Evolutionary conservation across 148 eudicot species (phyloP), one percentile per base, ranked within the genome.

Genomic region (Simmondsia chinensis): DNA sequence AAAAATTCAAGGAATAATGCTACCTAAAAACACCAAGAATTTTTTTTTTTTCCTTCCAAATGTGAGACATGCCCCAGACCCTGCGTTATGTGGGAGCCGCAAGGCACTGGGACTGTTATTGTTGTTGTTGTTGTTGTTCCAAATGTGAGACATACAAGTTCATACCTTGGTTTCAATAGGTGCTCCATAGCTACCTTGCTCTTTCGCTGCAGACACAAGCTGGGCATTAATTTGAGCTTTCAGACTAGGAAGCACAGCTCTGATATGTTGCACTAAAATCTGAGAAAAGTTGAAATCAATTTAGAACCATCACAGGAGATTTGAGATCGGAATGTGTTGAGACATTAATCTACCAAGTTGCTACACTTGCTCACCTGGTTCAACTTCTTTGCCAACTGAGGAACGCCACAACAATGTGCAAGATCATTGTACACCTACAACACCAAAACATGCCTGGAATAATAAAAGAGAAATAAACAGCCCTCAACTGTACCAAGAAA

Each of bases 111-210:
- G n/a, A n/a, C n/a, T n/a, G n/a, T n/a, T n/a, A n/a, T n/a, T n/a
- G n/a, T n/a, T n/a, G n/a, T n/a, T n/a, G n/a, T n/a, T n/a, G n/a
- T n/a, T n/a, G n/a, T n/a, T n/a, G n/a, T n/a, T n/a, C n/a, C n/a
- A n/a, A n/a, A n/a, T n/a, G n/a, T n/a, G 7, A 46, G n/a, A 11
- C 22, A 6, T 6, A 26, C 1, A 27, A 26, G 37, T 20, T 20
- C 52, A 50, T 46, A 80, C 99, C 88, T 86, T 91, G 30, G 99
- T 82, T 62, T 91, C 99, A 32, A 80, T 72, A 33, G 78, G 70
- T 49, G 86, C 99, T 53, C 99, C 99, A 64, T 79, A 93, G 66
- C 99, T 82, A 29, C 94, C 91, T 50, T 79, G 86, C 84, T 93
- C 99, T 72, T 93, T 93, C 7, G 96, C 89, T 56, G 80, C 89